phyloP scores from a whole-genome alignment of 108 stramenopile genomes.

The Fistulifera pelliculosa region DNA sequence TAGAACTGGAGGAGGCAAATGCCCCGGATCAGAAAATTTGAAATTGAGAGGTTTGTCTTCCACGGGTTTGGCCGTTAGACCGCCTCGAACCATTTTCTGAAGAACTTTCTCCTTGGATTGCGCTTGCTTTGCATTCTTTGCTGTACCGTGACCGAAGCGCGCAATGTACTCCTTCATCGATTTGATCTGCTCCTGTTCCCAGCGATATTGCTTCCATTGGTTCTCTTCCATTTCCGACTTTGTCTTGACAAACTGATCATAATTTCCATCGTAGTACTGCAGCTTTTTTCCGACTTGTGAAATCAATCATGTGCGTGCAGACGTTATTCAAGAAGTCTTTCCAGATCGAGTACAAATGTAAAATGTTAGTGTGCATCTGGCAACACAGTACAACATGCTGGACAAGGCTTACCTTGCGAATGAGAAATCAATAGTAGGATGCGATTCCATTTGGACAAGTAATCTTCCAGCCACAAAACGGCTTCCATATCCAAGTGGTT shows the following conservation, averaged over 20 bases:
- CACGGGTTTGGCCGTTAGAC: slow-evolving; percentile 93
- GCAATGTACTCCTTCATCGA: slow-evolving; percentile 98
- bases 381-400: slow-evolving; percentile 46
- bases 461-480: slow-evolving; percentile 95
- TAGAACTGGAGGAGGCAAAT: slow-evolving; percentile 95
- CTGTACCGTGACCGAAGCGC: slow-evolving; percentile 94
- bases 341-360: too few relatives aligned
- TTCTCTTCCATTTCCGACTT: slow-evolving; percentile 87
- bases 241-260: slow-evolving; percentile 94
- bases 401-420: slow-evolving; percentile 60
- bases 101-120: slow-evolving; percentile 85
- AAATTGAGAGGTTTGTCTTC: slow-evolving; percentile 92
- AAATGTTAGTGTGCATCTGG: slow-evolving; percentile 58
- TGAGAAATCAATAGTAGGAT: slow-evolving; percentile 83
- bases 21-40: slow-evolving; percentile 90
- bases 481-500: slow-evolving; percentile 95
- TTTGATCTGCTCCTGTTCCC: slow-evolving; percentile 97
- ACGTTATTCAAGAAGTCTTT: slow-evolving; percentile 80
- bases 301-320: slow-evolving; percentile 94
- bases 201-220: slow-evolving; percentile 94
- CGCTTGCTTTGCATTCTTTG: slow-evolving; percentile 97
- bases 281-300: slow-evolving; percentile 69
- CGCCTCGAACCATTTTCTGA: slow-evolving; percentile 93
- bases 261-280: slow-evolving; percentile 94
- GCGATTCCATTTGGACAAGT: slow-evolving; percentile 84